phyloP scores from a whole-genome alignment of 805 yeast species.

The Isabelozyma heimii region DNA sequence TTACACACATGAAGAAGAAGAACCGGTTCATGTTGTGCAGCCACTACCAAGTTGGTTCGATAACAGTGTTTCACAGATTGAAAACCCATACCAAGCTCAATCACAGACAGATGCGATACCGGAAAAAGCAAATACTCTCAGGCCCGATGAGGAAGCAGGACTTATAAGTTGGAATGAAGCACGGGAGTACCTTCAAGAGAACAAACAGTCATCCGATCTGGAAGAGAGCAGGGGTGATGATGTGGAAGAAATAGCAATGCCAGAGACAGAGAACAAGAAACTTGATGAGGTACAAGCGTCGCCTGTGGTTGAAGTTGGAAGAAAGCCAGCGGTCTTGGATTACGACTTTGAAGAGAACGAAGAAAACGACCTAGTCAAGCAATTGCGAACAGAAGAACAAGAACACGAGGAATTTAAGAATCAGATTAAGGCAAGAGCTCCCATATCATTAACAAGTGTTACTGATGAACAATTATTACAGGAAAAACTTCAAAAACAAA shows the following conservation, averaged over 20 bases:
- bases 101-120: background rate
- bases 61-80: slow-evolving; percentile 2
- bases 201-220: slow-evolving; percentile 4
- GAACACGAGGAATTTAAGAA: slow-evolving; percentile 66
- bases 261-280: background rate
- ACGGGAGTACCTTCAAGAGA: slow-evolving; percentile 21
- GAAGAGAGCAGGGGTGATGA: slow-evolving; percentile 3
- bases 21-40: background rate
- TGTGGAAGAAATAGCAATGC: slow-evolving; percentile 5
- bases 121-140: background rate
- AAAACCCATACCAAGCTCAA: slow-evolving; percentile 2
- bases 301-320: background rate
- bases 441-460: slow-evolving; percentile 33
- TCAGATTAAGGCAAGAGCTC: slow-evolving; percentile 19
- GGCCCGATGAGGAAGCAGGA: slow-evolving; percentile 44
- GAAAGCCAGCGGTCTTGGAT: slow-evolving; percentile 36
- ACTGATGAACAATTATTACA: slow-evolving; percentile 49
- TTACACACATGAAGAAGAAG: slow-evolving; percentile 1
- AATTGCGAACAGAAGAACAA: slow-evolving; percentile 64
- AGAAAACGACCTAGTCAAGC: slow-evolving; percentile 62
- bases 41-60: slow-evolving; percentile 35
- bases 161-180: slow-evolving; percentile 53
- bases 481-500: slow-evolving; percentile 61
- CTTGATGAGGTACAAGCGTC: slow-evolving; percentile 11
- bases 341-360: slow-evolving; percentile 78